A percentile compares a stretch with the other conserved stretches of the same genome.
These are phyloP conservation scores for Colletotrichum horii DNA, from an alignment of 2,329 filamentous ascomycete genomes.

Conservation along the genomic window DNA sequence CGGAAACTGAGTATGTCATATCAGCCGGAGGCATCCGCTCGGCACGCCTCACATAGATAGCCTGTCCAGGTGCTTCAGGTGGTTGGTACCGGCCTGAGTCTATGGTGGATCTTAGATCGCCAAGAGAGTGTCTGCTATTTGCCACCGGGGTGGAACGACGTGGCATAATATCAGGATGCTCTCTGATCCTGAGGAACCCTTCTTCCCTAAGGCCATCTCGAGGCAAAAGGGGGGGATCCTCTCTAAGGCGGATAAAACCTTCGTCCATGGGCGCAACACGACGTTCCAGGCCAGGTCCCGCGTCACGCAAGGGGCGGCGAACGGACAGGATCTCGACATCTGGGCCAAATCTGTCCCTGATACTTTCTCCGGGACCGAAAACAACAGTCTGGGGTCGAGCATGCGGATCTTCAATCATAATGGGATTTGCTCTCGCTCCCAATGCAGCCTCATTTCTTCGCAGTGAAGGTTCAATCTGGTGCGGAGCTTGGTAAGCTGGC, in stretches of 20 bases:
- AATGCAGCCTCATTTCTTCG: neutral
- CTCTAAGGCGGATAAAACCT: constrained; percentile 16
- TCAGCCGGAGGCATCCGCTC: neutral
- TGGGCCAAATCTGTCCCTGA: constrained; percentile 19
- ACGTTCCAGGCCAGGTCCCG: neutral
- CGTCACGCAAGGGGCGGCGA: constrained; percentile 5
- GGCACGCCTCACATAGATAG: constrained; percentile 6
- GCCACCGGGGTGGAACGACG: neutral
- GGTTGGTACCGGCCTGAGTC: neutral
- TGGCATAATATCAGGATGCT: neutral
- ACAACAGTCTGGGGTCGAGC: neutral
- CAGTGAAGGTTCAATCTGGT: neutral
- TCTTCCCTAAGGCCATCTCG: constrained; percentile 7
- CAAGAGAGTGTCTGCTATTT: neutral
- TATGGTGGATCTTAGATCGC: neutral
- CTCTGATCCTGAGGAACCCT: constrained; percentile 14
- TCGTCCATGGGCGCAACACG: neutral
- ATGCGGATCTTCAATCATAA: constrained; percentile 45
- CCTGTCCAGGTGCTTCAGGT: neutral
- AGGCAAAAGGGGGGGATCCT: neutral
- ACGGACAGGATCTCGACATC: constrained; percentile 20
- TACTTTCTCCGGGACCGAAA: constrained; percentile 40
- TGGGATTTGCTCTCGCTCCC: constrained; percentile 35
- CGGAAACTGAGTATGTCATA: neutral
- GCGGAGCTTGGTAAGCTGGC: constrained; percentile 12